These are phyloP conservation scores for Metschnikowia chrysomelidarum DNA, from an alignment of 805 yeast species.

Conservation along the genomic window DNA sequence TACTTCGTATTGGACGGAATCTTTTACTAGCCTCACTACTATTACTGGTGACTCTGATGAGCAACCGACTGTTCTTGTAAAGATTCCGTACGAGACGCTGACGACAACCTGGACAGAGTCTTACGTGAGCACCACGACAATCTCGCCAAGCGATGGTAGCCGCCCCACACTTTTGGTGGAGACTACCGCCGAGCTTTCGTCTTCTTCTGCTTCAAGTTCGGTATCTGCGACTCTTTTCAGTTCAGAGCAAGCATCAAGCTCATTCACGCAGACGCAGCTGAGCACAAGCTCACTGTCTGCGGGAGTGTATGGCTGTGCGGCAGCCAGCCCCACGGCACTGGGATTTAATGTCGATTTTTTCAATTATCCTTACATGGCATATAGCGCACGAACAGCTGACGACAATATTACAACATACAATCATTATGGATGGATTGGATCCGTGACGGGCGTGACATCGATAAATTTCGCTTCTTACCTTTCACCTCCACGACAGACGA, in stretches of 20 bases:
- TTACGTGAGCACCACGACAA: background rate
- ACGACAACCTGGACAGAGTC: background rate
- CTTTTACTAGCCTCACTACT: background rate
- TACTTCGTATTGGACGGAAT: background rate
- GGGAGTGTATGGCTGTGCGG: too few relatives aligned
- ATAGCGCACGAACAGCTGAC: constrained; percentile 2
- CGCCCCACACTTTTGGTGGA: constrained; percentile 10
- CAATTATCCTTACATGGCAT: constrained; percentile 4
- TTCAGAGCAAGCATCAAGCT: too few relatives aligned
- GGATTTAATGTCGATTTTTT: constrained; percentile 13
- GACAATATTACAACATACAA: constrained; percentile 6
- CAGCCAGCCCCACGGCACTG: too few relatives aligned
- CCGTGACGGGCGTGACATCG: constrained; percentile 4
- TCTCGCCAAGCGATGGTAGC: constrained; percentile 1
- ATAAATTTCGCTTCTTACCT: constrained; percentile 5
- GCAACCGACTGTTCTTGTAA: constrained; percentile 8
- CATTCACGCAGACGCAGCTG: too few relatives aligned
- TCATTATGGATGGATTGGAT: background rate
- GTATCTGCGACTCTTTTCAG: too few relatives aligned
- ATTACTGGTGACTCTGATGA: constrained; percentile 1
- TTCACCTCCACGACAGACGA: too few relatives aligned
- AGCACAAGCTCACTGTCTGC: too few relatives aligned
- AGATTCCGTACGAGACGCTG: constrained; percentile 7
- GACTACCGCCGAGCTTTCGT: constrained; percentile 6
- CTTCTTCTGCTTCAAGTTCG: too few relatives aligned